Conservation (phyloP, 176 grass and related monocot species). For the Hordeum marinum region DNA sequence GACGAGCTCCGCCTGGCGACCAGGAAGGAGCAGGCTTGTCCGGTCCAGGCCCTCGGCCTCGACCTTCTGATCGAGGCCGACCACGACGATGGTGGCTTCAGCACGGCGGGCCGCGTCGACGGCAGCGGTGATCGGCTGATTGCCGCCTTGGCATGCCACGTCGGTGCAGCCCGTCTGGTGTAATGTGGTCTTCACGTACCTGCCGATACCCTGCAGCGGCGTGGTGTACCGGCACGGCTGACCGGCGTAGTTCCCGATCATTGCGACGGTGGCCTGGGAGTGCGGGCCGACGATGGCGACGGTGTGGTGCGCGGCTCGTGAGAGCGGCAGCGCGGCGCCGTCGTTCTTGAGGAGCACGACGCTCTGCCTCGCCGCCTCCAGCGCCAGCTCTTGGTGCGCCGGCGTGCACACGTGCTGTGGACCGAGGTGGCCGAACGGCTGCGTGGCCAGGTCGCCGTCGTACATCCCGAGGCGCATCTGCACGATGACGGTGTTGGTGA, state of each 20-base stretch:
- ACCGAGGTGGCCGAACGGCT: conserved; percentile 58
- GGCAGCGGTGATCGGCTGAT: conserved; percentile 44
- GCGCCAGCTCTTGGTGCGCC: conserved; percentile 49
- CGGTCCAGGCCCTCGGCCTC: conserved; percentile 62
- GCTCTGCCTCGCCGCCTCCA: conserved; percentile 65
- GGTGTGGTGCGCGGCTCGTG: neutral
- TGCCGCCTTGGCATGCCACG: conserved; percentile 47
- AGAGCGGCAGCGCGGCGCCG: conserved; percentile 31
- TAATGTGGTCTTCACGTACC: conserved; percentile 20
- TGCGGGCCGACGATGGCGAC: conserved; percentile 76
- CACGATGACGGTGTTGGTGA: conserved; percentile 57
- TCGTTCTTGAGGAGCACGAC: conserved; percentile 72
- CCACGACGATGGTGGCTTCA: conserved; percentile 51
- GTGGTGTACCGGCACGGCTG: conserved; percentile 64
- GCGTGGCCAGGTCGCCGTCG: conserved; percentile 45
- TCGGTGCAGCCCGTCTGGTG: conserved; percentile 53
- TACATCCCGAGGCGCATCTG: conserved; percentile 92
- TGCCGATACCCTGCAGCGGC: conserved; percentile 51
- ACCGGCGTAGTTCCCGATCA: conserved; percentile 90
- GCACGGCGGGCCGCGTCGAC: conserved; percentile 25
- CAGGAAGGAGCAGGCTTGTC: conserved; percentile 49
- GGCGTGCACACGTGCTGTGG: conserved; percentile 54
- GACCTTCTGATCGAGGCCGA: conserved; percentile 59
- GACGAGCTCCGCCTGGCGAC: conserved; percentile 65
- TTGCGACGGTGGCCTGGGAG: conserved; percentile 62